Evolutionary conservation across 768 basidiomycete species (phyloP).

Genomic region (Pleurotus tuber-regium): DNA sequence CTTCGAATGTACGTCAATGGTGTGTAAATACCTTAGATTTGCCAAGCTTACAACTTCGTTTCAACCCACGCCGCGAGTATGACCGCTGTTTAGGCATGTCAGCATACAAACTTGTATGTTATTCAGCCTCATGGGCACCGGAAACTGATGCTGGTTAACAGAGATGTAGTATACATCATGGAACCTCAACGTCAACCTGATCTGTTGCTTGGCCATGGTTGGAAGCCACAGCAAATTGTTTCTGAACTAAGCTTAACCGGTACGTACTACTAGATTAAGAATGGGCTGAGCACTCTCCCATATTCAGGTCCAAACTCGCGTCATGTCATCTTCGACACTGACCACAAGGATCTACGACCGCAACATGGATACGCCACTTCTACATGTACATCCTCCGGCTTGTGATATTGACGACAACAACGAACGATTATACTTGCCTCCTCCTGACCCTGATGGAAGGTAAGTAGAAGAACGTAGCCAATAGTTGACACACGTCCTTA

Average conservation of each 20-base stretch:
- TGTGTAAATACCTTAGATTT: slow-evolving; percentile 23
- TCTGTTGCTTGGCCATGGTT: neutral
- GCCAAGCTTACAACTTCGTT: slow-evolving; percentile 13
- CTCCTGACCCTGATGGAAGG: neutral
- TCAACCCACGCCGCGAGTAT: slow-evolving; percentile 10
- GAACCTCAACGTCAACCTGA: slow-evolving; percentile 1
- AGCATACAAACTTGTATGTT: neutral
- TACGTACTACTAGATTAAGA: slow-evolving; percentile 9
- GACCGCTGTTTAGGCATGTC: neutral
- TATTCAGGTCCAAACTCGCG: slow-evolving; percentile 10
- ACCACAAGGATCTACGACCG: neutral
- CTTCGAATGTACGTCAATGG: no score
- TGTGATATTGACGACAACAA: slow-evolving; percentile 3
- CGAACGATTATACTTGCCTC: slow-evolving; percentile 5
- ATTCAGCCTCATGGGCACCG: neutral
- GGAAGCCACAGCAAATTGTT: slow-evolving; percentile 4
- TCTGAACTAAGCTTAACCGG: slow-evolving; percentile 10
- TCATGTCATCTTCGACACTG: slow-evolving; percentile 6
- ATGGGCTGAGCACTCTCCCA: slow-evolving; percentile 5
- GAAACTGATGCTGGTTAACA: neutral
- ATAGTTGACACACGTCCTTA: neutral
- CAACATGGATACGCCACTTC: neutral
- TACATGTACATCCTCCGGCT: neutral
- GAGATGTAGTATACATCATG: slow-evolving; percentile 5
- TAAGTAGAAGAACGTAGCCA: neutral